phyloP scores from a whole-genome alignment of 352 stramenopile genomes.

The Globisporangium paddicum region DNA sequence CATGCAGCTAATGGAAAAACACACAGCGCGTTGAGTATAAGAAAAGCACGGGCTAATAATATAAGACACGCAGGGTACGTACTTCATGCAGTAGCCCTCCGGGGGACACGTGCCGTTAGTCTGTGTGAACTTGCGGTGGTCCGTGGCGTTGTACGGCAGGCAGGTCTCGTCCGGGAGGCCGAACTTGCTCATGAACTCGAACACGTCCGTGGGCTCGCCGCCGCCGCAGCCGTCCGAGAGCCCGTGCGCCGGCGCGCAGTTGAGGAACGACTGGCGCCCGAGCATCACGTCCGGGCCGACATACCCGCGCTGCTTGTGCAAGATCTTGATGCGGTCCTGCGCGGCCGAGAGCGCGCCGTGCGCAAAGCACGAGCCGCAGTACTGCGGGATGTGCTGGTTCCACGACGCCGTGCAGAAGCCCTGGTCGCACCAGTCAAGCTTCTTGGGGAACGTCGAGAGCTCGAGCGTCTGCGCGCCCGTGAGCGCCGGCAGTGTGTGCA shows the following conservation, averaged over 20 bases:
- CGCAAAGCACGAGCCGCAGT: conserved; percentile 77
- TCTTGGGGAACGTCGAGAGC: conserved; percentile 32
- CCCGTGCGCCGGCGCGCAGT: conserved; percentile 49
- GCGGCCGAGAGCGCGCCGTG: conserved; percentile 48
- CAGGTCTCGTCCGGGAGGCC: conserved; percentile 53
- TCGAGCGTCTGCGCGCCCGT: conserved; percentile 30
- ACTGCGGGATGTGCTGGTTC: conserved; percentile 71
- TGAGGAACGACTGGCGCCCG: conserved; percentile 55
- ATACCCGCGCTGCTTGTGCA: conserved; percentile 36
- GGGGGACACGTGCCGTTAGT: conserved; percentile 56
- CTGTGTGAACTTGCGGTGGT: conserved; percentile 43
- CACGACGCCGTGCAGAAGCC: conserved; percentile 56
- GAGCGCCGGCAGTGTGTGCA: conserved; percentile 26
- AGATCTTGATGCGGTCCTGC: conserved; percentile 69
- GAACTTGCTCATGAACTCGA: conserved; percentile 59
- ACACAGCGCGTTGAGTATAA: neutral
- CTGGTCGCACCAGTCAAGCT: conserved; percentile 86
- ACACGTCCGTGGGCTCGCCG: conserved; percentile 54
- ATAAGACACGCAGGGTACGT: too few relatives aligned
- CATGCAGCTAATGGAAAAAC: conserved; percentile 28
- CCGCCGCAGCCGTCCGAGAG: conserved; percentile 50
- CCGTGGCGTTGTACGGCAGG: conserved; percentile 55
- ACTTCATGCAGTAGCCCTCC: conserved; percentile 69
- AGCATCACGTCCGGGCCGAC: conserved; percentile 52
- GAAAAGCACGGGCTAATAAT: too few relatives aligned